A percentile compares a stretch with the other conserved stretches of the same genome.
Conservation (phyloP, 2,329 filamentous ascomycete genomes). For the Nannizziopsis barbatae region DNA sequence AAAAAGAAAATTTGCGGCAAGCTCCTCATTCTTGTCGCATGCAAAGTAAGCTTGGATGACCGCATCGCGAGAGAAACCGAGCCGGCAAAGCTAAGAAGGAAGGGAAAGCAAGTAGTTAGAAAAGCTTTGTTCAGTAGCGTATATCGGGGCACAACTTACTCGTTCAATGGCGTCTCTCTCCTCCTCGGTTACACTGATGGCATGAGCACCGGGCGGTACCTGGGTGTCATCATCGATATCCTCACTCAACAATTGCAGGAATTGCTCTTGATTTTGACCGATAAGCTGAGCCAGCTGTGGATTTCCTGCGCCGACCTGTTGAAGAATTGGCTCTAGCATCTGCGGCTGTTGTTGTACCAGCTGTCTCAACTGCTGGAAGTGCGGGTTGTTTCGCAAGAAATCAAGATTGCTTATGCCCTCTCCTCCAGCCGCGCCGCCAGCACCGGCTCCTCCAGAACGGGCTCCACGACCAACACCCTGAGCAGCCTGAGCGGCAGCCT, state of each 20-base stretch:
- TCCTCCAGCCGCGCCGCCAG: constrained; percentile 16
- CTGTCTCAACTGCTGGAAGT: constrained; percentile 95
- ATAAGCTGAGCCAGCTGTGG: constrained; percentile 90
- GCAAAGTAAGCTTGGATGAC: constrained; percentile 98
- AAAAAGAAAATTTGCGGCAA: constrained; percentile 95
- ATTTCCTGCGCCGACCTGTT: constrained; percentile 90
- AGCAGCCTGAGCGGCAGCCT: constrained; percentile 72
- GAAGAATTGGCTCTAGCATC: constrained; percentile 96
- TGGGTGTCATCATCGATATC: constrained; percentile 66
- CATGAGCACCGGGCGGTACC: constrained; percentile 63
- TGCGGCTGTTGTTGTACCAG: constrained; percentile 95
- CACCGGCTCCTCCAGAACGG: constrained; percentile 18
- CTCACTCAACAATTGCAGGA: constrained; percentile 80
- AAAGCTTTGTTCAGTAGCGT: background rate
- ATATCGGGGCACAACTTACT: constrained; percentile 43
- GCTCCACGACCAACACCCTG: constrained; percentile 31
- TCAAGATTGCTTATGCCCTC: constrained; percentile 62
- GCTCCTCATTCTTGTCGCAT: constrained; percentile 98
- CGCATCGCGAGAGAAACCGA: constrained; percentile 85
- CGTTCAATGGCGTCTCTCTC: constrained; percentile 95
- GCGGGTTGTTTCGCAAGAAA: constrained; percentile 85
- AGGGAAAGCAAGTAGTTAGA: background rate
- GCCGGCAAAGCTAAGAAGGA: constrained; percentile 60
- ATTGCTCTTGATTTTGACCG: constrained; percentile 81
- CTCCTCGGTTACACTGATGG: constrained; percentile 82